Percentiles rank a stretch among this genome's conserved stretches.
Conservation (phyloP, 106 monocot genomes). For the Apostasia ramifera region DNA sequence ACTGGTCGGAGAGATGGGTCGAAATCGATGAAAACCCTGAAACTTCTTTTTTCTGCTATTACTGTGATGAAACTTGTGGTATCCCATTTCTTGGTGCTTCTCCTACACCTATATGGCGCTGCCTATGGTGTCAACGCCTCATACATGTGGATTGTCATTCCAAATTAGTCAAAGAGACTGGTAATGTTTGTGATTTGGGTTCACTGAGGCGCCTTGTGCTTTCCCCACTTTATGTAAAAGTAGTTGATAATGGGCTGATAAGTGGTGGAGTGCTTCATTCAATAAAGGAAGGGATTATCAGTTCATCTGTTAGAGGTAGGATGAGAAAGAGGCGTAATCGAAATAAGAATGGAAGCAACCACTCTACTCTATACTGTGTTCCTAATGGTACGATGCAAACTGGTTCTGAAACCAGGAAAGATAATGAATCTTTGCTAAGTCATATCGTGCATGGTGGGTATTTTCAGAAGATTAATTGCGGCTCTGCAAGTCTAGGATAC, state of each 20-base stretch:
- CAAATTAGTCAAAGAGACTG: slow-evolving; percentile 58
- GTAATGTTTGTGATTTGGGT: slow-evolving; percentile 75
- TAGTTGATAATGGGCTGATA: slow-evolving; percentile 10
- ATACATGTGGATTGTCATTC: slow-evolving; percentile 81
- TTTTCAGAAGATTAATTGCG: slow-evolving; percentile 14
- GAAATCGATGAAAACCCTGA: slow-evolving; percentile 63
- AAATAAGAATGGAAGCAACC: slow-evolving; percentile 27
- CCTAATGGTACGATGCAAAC: slow-evolving; percentile 23
- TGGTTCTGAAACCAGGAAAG: background rate
- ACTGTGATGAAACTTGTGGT: slow-evolving; percentile 82
- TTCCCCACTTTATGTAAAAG: slow-evolving; percentile 72
- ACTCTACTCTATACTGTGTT: slow-evolving; percentile 10
- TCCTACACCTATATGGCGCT: slow-evolving; percentile 74
- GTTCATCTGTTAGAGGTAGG: slow-evolving; percentile 42
- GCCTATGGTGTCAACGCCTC: slow-evolving; percentile 72
- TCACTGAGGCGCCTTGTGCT: slow-evolving; percentile 56
- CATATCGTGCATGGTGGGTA: slow-evolving; percentile 16
- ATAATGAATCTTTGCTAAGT: slow-evolving; percentile 27
- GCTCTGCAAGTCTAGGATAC: slow-evolving; percentile 14
- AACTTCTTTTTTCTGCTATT: slow-evolving; percentile 57
- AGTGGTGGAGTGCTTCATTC: slow-evolving; percentile 43
- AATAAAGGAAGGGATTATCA: slow-evolving; percentile 53
- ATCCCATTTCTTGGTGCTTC: slow-evolving; percentile 66
- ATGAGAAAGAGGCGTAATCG: slow-evolving; percentile 39
- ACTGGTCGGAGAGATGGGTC: slow-evolving; percentile 86